Evolutionary conservation across 2,329 filamentous ascomycete genomes (phyloP).

Genomic region (Pseudocercospora ulei): DNA sequence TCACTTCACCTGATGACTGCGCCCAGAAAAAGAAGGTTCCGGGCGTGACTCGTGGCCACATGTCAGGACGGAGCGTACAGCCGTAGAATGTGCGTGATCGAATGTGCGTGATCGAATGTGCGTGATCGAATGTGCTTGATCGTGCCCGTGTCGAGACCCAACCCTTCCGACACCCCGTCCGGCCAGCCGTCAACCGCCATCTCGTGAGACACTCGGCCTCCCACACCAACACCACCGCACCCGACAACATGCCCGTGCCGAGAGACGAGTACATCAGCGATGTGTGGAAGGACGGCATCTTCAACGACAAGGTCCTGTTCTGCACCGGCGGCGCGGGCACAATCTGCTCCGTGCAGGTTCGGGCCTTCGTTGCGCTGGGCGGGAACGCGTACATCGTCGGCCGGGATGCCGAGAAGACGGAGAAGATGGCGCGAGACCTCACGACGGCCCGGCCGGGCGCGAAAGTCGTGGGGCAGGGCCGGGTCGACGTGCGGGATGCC

Average conservation of each 20-base stretch:
- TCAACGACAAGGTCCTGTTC: slow-evolving; percentile 80
- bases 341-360: slow-evolving; percentile 89
- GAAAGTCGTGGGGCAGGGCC: slow-evolving; percentile 77
- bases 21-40: no score
- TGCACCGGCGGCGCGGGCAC: slow-evolving; percentile 89
- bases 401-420: slow-evolving; percentile 79
- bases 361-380: slow-evolving; percentile 80
- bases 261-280: slow-evolving; percentile 68
- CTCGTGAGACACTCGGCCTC: no score
- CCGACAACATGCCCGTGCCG: slow-evolving; percentile 45
- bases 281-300: slow-evolving; percentile 79
- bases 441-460: slow-evolving; percentile 66
- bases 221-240: no score
- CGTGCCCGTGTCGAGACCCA: no score
- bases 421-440: slow-evolving; percentile 68
- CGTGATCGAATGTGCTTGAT: no score
- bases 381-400: slow-evolving; percentile 92
- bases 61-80: no score
- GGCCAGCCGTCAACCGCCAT: no score
- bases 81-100: no score
- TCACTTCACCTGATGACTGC: no score
- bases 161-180: no score
- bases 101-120: no score
- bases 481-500: slow-evolving; percentile 56
- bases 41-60: no score